phyloP scores from a whole-genome alignment of 768 basidiomycete genomes.

The Collybia mongolica region DNA sequence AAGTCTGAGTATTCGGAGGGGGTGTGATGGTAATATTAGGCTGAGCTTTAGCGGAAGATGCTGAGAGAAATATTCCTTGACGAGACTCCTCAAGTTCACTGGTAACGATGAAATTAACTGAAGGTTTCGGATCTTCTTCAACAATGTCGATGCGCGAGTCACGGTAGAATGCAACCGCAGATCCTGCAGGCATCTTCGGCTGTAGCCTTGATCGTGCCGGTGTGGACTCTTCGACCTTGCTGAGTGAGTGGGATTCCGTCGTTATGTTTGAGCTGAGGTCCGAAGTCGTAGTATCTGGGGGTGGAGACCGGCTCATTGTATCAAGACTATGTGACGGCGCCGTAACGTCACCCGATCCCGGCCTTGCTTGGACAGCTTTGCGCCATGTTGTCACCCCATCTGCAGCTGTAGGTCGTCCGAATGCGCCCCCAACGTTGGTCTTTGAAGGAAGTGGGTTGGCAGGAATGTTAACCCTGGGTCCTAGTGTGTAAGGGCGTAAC shows the following conservation, averaged over 20 bases:
- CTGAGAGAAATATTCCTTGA: constrained; percentile 16
- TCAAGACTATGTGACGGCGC: constrained; percentile 31
- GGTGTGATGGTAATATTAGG: constrained; percentile 21
- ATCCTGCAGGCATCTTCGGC: constrained; percentile 71
- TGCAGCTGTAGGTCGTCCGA: constrained; percentile 40
- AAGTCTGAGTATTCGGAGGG: constrained; percentile 2
- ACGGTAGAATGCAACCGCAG: constrained; percentile 72
- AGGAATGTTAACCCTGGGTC: constrained; percentile 30
- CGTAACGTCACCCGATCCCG: constrained; percentile 17
- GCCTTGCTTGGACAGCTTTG: constrained; percentile 26
- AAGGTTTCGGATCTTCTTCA: constrained; percentile 41
- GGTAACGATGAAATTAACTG: constrained; percentile 74
- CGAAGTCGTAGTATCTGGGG: constrained; percentile 45
- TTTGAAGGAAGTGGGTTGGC: constrained; percentile 18
- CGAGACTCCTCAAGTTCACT: constrained; percentile 69
- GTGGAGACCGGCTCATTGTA: constrained; percentile 67
- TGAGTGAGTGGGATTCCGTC: constrained; percentile 27
- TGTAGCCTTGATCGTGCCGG: constrained; percentile 48
- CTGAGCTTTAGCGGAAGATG: constrained; percentile 17
- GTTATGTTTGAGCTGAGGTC: constrained; percentile 15
- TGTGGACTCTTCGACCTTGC: constrained; percentile 22
- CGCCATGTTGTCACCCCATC: constrained; percentile 46
- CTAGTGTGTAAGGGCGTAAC: constrained; percentile 14
- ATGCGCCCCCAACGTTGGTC: constrained; percentile 30
- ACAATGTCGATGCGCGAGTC: constrained; percentile 55